Conservation (phyloP, 352 stramenopile species). For the Achlya hypogyna region DNA sequence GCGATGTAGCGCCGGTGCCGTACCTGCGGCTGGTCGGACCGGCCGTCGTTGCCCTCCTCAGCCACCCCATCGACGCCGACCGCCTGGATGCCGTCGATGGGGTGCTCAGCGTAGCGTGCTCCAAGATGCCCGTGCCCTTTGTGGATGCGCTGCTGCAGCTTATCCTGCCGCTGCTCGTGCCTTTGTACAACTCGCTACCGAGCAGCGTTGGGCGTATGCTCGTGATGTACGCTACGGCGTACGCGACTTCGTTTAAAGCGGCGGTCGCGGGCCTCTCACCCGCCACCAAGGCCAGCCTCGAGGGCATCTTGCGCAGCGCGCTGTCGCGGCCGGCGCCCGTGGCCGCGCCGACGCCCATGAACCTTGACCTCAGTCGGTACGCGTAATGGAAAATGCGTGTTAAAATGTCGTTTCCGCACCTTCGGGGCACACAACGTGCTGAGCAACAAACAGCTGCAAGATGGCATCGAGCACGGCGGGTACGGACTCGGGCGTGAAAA, state of each 20-base stretch:
- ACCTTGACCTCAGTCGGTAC: slow-evolving; percentile 18
- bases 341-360: neutral
- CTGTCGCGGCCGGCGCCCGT: neutral
- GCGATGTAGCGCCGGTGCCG: neutral
- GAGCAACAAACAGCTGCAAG: slow-evolving; percentile 8
- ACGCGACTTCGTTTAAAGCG: neutral
- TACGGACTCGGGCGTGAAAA: neutral
- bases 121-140: neutral
- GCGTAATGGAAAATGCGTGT: slow-evolving; percentile 1
- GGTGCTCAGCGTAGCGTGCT: neutral
- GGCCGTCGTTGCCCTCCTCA: neutral
- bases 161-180: slow-evolving; percentile 7
- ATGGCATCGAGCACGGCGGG: slow-evolving; percentile 1
- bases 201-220: neutral
- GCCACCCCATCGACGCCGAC: neutral
- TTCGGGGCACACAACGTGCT: slow-evolving; percentile 8
- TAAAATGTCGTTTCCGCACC: slow-evolving; percentile 10
- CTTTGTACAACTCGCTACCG: neutral
- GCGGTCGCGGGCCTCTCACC: neutral
- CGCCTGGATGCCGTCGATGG: slow-evolving; percentile 4
- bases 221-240: neutral
- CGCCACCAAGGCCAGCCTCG: neutral
- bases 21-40: neutral
- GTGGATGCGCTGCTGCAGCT: neutral
- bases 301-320: neutral